Conservation (phyloP, 345 rosid genomes). For the Ceriops decandra region DNA sequence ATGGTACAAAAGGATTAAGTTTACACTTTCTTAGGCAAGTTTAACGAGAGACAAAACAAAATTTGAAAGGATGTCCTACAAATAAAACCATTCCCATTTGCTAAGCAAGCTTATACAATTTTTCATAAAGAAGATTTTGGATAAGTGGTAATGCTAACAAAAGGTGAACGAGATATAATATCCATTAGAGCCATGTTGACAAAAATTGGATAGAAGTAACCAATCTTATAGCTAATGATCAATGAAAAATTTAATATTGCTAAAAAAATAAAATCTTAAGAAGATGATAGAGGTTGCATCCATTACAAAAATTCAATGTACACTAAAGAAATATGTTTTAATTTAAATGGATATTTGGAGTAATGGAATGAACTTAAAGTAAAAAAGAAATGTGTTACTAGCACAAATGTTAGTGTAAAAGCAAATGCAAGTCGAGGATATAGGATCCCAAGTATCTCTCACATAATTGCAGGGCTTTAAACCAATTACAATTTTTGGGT, state of each 20-base stretch:
- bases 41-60: background rate
- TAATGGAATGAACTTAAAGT: background rate
- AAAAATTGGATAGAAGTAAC: background rate
- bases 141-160: too few relatives aligned
- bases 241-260: background rate
- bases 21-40: background rate
- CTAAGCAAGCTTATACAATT: too few relatives aligned
- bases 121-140: too few relatives aligned
- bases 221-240: background rate
- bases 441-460: too few relatives aligned
- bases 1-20: background rate
- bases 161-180: background rate
- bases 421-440: too few relatives aligned
- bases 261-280: background rate
- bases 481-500: background rate
- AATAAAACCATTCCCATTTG: too few relatives aligned
- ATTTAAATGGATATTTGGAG: background rate
- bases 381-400: background rate
- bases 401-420: too few relatives aligned
- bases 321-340: background rate
- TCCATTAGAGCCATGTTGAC: background rate
- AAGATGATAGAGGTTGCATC: background rate
- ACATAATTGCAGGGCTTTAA: fast-evolving
- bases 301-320: background rate
- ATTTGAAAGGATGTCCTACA: too few relatives aligned